Percentiles rank a stretch among this genome's conserved stretches.
Evolutionary conservation across 176 grass and related monocot genomes (phyloP).

Genomic region (Raddia guianensis): DNA sequence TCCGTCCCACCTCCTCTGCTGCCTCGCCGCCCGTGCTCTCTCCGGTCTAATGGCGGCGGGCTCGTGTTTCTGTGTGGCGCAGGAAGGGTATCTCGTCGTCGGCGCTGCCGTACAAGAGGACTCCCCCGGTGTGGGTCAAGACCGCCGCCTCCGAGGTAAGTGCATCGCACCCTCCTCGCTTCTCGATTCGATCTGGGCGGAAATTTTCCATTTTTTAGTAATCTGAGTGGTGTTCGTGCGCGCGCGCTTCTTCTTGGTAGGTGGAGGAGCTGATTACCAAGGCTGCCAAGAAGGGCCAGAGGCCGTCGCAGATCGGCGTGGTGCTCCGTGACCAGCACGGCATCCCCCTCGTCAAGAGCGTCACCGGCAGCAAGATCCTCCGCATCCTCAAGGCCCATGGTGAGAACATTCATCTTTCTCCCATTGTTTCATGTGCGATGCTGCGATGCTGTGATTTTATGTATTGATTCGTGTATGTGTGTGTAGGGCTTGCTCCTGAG

Average conservation of each 20-base stretch:
- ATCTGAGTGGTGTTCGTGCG: not conserved
- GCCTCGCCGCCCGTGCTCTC: not conserved
- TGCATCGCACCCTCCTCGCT: not conserved
- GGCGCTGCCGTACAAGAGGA: constrained; percentile 90
- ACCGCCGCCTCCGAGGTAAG: constrained; percentile 56
- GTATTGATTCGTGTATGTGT: not conserved
- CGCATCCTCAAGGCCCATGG: constrained; percentile 90
- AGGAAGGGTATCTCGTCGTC: constrained; percentile 95
- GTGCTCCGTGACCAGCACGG: constrained; percentile 87
- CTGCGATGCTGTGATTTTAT: not conserved
- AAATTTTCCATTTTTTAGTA: not conserved
- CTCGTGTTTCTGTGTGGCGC: not conserved
- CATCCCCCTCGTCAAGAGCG: constrained; percentile 72
- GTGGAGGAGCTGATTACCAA: constrained; percentile 88
- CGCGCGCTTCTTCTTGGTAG: constrained; percentile 16
- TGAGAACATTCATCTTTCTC: constrained; percentile 17
- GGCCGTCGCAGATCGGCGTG: constrained; percentile 84
- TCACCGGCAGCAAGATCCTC: constrained; percentile 93
- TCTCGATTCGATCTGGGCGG: not conserved
- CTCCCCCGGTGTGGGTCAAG: constrained; percentile 79
- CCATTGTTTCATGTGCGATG: not conserved
- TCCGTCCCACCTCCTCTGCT: rapidly evolving
- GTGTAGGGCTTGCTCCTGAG: constrained; percentile 66
- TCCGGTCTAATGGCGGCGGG: constrained; percentile 31
- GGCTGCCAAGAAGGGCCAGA: constrained; percentile 85